Evolutionary conservation across 148 eudicot genomes (phyloP).

Genomic region (Amaranthus hypochondriacus): DNA sequence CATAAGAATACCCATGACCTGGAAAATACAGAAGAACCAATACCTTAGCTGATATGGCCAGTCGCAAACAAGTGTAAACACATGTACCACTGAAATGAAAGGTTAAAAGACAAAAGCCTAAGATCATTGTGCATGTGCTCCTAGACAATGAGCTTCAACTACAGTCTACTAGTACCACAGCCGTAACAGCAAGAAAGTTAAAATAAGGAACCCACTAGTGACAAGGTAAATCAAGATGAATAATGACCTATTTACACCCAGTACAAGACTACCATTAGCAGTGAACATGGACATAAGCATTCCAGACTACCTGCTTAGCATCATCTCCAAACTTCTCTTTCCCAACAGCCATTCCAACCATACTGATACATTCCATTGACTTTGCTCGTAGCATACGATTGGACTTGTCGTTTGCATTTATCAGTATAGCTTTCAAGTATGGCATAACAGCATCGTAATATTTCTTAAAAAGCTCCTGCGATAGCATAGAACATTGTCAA

Average conservation of each 20-base stretch:
- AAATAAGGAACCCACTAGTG: neutral
- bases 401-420: constrained; percentile 36
- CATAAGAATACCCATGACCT: constrained; percentile 46
- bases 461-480: constrained; percentile 42
- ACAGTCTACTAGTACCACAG: neutral
- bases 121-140: neutral
- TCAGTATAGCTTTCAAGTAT: constrained; percentile 36
- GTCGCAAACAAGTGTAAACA: neutral
- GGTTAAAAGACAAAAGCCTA: too few relatives aligned
- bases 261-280: neutral
- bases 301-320: constrained; percentile 35
- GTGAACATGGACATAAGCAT: neutral
- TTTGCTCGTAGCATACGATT: constrained; percentile 44
- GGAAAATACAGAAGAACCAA: neutral
- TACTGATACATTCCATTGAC: constrained; percentile 45
- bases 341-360: constrained; percentile 56
- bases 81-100: too few relatives aligned
- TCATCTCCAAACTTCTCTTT: constrained; percentile 46
- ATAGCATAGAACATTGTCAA: constrained; percentile 9
- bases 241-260: neutral
- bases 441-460: constrained; percentile 50
- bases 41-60: neutral
- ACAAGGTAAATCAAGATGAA: neutral
- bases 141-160: neutral
- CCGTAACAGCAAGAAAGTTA: neutral